Conservation (phyloP, 352 stramenopile species). For the Globisporangium mamillatum region DNA sequence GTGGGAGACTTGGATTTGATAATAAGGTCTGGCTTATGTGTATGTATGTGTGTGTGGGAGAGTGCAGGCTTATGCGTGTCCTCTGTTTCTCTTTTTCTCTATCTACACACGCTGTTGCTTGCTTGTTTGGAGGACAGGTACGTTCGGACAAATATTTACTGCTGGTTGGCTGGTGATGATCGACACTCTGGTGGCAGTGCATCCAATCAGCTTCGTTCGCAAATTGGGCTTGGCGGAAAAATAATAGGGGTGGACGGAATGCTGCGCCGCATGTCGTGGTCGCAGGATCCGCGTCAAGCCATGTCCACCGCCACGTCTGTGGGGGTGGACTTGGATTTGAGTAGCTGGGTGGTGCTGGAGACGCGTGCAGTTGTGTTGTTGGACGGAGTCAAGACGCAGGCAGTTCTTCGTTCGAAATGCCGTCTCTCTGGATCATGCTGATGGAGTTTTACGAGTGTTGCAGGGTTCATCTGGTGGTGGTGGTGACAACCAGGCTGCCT, state of each 20-base stretch:
- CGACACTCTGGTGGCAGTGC: neutral
- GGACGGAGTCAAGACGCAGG: neutral
- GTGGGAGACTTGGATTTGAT: neutral
- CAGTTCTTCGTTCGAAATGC: constrained; percentile 8
- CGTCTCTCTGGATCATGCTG: neutral
- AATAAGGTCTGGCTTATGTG: neutral
- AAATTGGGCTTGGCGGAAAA: neutral
- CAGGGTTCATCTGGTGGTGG: neutral
- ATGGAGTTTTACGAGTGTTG: neutral
- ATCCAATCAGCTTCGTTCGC: constrained; percentile 9
- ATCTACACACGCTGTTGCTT: neutral
- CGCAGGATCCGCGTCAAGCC: neutral
- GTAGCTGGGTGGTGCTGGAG: neutral
- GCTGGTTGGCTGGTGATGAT: neutral
- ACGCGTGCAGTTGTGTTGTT: neutral
- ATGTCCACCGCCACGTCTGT: neutral
- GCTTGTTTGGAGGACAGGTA: neutral
- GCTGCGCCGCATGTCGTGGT: neutral
- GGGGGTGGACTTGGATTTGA: neutral
- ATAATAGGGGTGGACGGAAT: neutral
- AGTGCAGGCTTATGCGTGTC: neutral
- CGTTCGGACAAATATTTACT: constrained; percentile 1
- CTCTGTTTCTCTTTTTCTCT: constrained; percentile 7
- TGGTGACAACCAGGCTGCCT: neutral
- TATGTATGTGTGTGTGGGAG: neutral